Conservation (phyloP, 2,329 filamentous ascomycete species). For the Arachnomyces sp. region DNA sequence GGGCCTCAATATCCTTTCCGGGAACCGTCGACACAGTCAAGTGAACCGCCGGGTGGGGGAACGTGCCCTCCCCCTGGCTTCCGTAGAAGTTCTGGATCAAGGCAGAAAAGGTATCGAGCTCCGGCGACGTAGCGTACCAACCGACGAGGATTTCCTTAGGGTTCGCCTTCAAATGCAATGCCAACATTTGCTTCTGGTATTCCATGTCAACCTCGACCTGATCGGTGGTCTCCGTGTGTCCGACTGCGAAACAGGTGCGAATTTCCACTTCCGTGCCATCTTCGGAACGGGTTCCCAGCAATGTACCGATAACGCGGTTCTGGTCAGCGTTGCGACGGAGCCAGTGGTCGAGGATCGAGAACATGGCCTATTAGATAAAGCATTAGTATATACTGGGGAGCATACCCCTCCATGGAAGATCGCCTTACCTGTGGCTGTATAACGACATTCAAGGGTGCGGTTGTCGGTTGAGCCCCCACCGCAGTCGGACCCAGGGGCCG, state of each 20-base stretch:
- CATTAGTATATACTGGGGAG: constrained; percentile 9
- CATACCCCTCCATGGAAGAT: constrained; percentile 1
- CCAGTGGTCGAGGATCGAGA: constrained; percentile 76
- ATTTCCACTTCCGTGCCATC: constrained; percentile 96
- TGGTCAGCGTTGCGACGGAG: constrained; percentile 85
- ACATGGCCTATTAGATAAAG: constrained; percentile 44
- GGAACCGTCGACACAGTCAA: constrained; percentile 87
- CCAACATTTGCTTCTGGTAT: constrained; percentile 99
- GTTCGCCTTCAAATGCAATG: constrained; percentile 84
- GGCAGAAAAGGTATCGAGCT: constrained; percentile 96
- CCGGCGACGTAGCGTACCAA: constrained; percentile 96
- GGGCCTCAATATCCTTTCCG: constrained; percentile 78
- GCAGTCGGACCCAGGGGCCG: constrained; percentile 78
- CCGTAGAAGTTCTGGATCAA: constrained; percentile 99
- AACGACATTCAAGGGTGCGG: constrained; percentile 84
- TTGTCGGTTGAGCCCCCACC: constrained; percentile 71
- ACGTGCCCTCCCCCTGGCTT: constrained; percentile 92
- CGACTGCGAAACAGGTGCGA: constrained; percentile 92
- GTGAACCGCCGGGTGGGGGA: constrained; percentile 94
- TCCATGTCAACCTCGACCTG: constrained; percentile 99
- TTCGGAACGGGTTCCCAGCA: constrained; percentile 86
- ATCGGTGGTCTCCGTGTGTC: constrained; percentile 95
- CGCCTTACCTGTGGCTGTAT: constrained; percentile 82
- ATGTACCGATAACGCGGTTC: constrained; percentile 91
- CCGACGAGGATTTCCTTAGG: constrained; percentile 90